A percentile compares a stretch with the other conserved stretches of the same genome.
These are phyloP conservation scores for Dorcoceras hygrometricum DNA, from an alignment of 257 asterid genomes.

Conservation along the genomic window DNA sequence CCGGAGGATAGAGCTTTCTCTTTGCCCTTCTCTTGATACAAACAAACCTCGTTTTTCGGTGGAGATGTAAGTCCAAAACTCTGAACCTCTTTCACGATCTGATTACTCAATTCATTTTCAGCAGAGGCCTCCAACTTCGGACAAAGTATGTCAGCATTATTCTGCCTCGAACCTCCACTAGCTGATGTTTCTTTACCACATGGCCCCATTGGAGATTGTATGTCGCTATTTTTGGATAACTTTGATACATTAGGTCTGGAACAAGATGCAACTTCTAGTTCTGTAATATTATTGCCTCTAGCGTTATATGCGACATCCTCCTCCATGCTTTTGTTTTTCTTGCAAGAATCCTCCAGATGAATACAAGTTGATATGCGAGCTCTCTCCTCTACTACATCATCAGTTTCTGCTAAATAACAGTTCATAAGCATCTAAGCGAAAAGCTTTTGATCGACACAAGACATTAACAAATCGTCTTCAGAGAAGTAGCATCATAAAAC, in stretches of 20 bases:
- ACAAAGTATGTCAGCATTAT: background rate
- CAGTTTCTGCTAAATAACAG: slow-evolving; percentile 31
- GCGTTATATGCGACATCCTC: slow-evolving; percentile 18
- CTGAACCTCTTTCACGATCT: slow-evolving; percentile 4
- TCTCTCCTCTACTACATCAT: slow-evolving; percentile 26
- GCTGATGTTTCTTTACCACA: slow-evolving; percentile 23
- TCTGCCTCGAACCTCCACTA: slow-evolving; percentile 21
- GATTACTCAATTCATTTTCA: slow-evolving; percentile 34
- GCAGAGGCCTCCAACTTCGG: slow-evolving; percentile 32
- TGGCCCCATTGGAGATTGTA: slow-evolving; percentile 18
- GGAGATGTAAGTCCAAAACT: slow-evolving; percentile 28
- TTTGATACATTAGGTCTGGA: slow-evolving; percentile 14
- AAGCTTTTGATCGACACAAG: background rate
- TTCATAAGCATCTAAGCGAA: slow-evolving; percentile 1
- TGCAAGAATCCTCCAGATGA: slow-evolving; percentile 18
- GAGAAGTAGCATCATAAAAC: slow-evolving; percentile 1
- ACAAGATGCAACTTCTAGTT: background rate
- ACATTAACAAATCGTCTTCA: background rate
- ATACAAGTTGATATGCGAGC: slow-evolving; percentile 11
- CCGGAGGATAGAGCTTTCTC: slow-evolving; percentile 45
- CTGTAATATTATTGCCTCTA: slow-evolving; percentile 19
- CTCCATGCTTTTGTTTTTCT: slow-evolving; percentile 15
- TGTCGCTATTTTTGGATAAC: slow-evolving; percentile 10
- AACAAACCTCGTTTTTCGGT: slow-evolving; percentile 23
- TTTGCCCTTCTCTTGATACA: slow-evolving; percentile 43